These are phyloP conservation scores for Blastocladiella britannica DNA, from an alignment of 192 early-diverging fungal species.

Conservation along the genomic window DNA sequence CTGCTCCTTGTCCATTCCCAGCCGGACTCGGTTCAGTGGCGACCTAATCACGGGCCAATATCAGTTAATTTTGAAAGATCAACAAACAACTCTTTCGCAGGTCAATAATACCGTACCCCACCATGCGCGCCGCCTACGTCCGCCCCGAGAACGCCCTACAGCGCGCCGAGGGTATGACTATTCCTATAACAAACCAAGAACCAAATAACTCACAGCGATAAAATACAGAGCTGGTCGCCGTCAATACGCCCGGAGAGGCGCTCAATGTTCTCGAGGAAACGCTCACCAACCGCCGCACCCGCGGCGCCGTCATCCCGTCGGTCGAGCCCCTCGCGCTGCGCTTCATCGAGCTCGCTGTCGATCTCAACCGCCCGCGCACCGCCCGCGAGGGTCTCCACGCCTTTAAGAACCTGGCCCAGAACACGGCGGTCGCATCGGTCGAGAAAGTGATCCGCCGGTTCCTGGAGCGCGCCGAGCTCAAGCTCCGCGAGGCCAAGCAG, in stretches of 20 bases:
- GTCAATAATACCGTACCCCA: conserved; percentile 7
- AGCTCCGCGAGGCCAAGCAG: conserved; percentile 72
- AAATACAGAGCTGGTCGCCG: conserved; percentile 48
- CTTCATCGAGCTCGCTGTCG: conserved; percentile 77
- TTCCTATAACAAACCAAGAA: conserved; percentile 1
- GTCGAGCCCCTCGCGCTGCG: conserved; percentile 87
- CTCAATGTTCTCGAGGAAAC: conserved; percentile 77
- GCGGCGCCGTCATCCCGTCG: conserved; percentile 48
- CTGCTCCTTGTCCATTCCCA: no score
- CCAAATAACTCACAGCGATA: conserved; percentile 1
- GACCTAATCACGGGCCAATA: no score
- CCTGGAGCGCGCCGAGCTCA: conserved; percentile 65
- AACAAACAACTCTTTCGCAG: no score
- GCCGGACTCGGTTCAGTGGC: no score
- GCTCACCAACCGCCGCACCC: conserved; percentile 72
- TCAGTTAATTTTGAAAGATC: no score
- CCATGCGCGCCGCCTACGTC: conserved; percentile 30
- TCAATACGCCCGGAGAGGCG: conserved; percentile 64
- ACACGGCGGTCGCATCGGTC: conserved; percentile 72
- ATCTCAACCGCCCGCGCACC: conserved; percentile 68
- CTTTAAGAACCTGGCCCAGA: conserved; percentile 97
- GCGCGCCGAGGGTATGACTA: conserved; percentile 54
- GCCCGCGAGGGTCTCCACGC: conserved; percentile 90
- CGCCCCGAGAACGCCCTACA: conserved; percentile 74
- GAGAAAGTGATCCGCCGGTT: conserved; percentile 70